Conservation (phyloP, 2,329 filamentous ascomycete species). For the Colletotrichum theobromicola region DNA sequence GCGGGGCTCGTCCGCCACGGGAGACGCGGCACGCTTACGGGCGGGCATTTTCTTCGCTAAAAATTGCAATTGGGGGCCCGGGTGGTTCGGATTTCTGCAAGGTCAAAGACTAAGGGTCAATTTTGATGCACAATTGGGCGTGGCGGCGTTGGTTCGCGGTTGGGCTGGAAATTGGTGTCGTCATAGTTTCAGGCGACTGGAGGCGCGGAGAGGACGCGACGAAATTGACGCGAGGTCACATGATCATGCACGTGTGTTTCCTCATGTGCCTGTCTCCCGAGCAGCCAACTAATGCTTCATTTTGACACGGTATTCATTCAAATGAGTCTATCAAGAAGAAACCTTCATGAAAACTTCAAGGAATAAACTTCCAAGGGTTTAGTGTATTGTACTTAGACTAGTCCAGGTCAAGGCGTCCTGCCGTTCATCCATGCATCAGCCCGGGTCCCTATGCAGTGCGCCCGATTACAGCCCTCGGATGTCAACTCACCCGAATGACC, state of each 20-base stretch:
- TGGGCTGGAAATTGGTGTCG: neutral
- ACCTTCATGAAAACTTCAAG: neutral
- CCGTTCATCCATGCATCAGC: neutral
- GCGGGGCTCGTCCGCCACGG: slow-evolving; percentile 35
- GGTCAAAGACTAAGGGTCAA: neutral
- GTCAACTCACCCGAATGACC: neutral
- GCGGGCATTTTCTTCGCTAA: slow-evolving; percentile 36
- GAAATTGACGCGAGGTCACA: slow-evolving; percentile 13
- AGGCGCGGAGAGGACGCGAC: slow-evolving; percentile 7
- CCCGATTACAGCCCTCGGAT: neutral
- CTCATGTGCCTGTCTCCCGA: neutral
- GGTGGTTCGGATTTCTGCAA: neutral
- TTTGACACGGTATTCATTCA: neutral
- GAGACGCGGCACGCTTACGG: slow-evolving; percentile 40
- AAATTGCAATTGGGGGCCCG: neutral
- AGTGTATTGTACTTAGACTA: no score
- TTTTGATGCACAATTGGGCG: neutral
- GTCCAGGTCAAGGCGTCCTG: no score
- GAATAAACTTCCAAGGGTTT: no score
- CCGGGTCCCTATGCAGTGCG: neutral
- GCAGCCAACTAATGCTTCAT: fast-evolving
- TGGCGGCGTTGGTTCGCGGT: neutral
- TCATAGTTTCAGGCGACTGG: neutral
- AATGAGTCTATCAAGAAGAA: neutral
- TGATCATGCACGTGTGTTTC: neutral